These are phyloP conservation scores for Skeletonema menzelii DNA, from an alignment of 108 stramenopile species.

Conservation along the genomic window DNA sequence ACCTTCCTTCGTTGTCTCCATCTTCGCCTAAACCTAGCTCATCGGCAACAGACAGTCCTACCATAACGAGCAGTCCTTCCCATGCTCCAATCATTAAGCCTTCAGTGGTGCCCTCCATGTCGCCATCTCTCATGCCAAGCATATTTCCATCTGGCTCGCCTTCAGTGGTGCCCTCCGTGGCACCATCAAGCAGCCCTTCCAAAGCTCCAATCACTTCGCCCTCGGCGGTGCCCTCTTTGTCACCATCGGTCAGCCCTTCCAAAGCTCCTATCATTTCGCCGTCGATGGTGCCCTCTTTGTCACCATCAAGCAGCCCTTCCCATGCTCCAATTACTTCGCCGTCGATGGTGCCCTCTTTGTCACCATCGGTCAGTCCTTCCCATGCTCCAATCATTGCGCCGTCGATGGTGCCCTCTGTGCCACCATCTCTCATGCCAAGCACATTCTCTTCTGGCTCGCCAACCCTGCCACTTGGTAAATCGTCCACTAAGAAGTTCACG, in stretches of 20 bases:
- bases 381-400: background rate
- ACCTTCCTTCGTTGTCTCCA: no score
- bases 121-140: no score
- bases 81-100: background rate
- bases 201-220: background rate
- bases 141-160: no score
- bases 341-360: background rate
- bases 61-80: background rate
- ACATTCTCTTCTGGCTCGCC: background rate
- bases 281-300: background rate
- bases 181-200: background rate
- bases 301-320: background rate
- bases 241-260: background rate
- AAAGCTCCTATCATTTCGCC: background rate
- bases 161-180: no score
- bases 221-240: background rate
- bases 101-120: background rate
- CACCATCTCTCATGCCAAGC: background rate
- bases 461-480: background rate
- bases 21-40: no score
- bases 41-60: no score
- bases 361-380: background rate
- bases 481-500: background rate
- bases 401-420: background rate
- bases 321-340: background rate